phyloP scores from a whole-genome alignment of 2,329 filamentous ascomycete species.

The Fusarium sp. region DNA sequence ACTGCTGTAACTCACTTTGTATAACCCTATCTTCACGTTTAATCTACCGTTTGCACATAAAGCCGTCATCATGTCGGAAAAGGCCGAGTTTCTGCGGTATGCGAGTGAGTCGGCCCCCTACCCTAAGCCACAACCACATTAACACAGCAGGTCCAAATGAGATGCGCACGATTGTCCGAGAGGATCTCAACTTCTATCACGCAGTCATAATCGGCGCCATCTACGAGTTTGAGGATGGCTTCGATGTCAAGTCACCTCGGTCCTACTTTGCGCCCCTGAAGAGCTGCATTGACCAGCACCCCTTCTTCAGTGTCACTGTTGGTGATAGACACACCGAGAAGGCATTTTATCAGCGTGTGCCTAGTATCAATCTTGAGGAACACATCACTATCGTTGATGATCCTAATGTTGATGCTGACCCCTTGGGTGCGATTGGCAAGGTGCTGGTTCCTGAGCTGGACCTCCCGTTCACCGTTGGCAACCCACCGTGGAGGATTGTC shows the following conservation, averaged over 20 bases:
- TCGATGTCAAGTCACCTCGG: slow-evolving; percentile 8
- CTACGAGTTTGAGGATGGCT: slow-evolving; percentile 20
- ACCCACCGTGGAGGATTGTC: slow-evolving; percentile 40
- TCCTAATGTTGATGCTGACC: background rate
- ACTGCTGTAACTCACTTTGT: background rate
- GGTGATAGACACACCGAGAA: slow-evolving; percentile 36
- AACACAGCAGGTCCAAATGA: slow-evolving; percentile 35
- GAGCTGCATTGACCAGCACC: slow-evolving; percentile 33
- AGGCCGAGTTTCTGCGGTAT: slow-evolving; percentile 26
- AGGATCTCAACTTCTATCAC: slow-evolving; percentile 38
- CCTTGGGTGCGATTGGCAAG: slow-evolving; percentile 15
- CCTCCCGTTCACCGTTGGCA: slow-evolving; percentile 24
- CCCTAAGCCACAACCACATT: background rate
- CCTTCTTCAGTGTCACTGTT: slow-evolving; percentile 37
- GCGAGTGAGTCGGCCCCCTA: slow-evolving; percentile 23
- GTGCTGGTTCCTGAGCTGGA: slow-evolving; percentile 28
- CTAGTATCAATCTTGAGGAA: slow-evolving; percentile 26
- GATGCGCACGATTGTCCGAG: slow-evolving; percentile 37
- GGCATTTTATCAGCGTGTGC: slow-evolving; percentile 36
- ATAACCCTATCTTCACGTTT: background rate
- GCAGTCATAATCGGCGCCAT: slow-evolving; percentile 39
- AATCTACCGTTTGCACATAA: too few species aligned
- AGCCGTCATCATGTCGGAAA: slow-evolving; percentile 27
- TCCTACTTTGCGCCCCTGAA: slow-evolving; percentile 32
- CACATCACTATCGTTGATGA: slow-evolving; percentile 31